Percentiles rank a stretch among this genome's conserved stretches.
These are phyloP conservation scores for Lactarius indigo DNA, from an alignment of 768 basidiomycete species.

Conservation along the genomic window DNA sequence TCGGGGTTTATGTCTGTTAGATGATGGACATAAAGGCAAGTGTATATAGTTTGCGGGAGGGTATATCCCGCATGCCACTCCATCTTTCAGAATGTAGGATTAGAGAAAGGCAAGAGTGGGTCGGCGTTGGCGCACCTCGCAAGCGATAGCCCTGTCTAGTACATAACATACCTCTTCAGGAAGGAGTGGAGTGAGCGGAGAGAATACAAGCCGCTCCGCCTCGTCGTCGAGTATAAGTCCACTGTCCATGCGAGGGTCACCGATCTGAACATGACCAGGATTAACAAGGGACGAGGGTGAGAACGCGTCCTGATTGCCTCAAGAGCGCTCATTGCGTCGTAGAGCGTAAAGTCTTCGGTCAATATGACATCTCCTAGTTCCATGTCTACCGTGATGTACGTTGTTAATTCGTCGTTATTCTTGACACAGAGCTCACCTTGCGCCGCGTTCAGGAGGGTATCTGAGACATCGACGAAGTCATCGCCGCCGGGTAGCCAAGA, in stretches of 20 bases:
- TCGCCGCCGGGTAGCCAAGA: conserved; percentile 49
- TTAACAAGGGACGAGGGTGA: conserved; percentile 20
- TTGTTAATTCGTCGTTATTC: not conserved
- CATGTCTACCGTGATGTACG: conserved; percentile 47
- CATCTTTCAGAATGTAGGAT: conserved; percentile 49
- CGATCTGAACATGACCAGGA: conserved; percentile 52
- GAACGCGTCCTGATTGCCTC: conserved; percentile 50
- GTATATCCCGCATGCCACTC: conserved; percentile 84
- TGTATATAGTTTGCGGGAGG: conserved; percentile 84
- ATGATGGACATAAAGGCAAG: conserved; percentile 68
- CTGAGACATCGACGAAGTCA: conserved; percentile 61
- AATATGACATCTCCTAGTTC: conserved; percentile 58
- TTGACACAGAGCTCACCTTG: conserved; percentile 42
- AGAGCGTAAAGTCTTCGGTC: conserved; percentile 65
- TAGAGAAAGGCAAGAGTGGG: conserved; percentile 17
- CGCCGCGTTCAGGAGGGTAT: conserved; percentile 55
- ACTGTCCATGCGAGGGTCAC: conserved; percentile 86
- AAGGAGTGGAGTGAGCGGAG: conserved; percentile 58
- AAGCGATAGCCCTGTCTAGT: conserved; percentile 69
- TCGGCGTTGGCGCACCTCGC: conserved; percentile 55
- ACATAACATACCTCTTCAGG: conserved; percentile 89
- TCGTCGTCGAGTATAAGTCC: conserved; percentile 49
- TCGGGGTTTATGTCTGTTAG: conserved; percentile 60
- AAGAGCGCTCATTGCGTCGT: conserved; percentile 93
- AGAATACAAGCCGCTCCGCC: conserved; percentile 48